Evolutionary conservation across 345 rosid species (phyloP).

Genomic region (Capsella bursapastoris): DNA sequence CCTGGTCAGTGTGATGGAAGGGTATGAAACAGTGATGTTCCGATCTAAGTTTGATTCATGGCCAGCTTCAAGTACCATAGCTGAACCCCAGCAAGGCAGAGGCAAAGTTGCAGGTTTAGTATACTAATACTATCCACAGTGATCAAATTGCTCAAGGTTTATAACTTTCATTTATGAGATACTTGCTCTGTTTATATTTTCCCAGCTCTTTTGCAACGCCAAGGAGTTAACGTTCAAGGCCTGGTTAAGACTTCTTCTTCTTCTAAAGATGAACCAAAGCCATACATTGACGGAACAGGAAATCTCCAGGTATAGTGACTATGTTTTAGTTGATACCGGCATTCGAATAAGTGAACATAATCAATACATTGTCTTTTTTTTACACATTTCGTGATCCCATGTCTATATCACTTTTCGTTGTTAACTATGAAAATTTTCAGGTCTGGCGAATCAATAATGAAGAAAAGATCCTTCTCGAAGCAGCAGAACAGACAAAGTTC

Average conservation of each 20-base stretch:
- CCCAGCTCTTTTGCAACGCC: slow-evolving; percentile 82
- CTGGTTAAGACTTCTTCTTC: slow-evolving; percentile 74
- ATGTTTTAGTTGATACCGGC: slow-evolving; percentile 19
- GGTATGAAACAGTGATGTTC: slow-evolving; percentile 93
- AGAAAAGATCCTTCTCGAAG: slow-evolving; percentile 76
- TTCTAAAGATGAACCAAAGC: slow-evolving; percentile 79
- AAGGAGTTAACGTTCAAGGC: slow-evolving; percentile 94
- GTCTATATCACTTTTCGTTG: neutral
- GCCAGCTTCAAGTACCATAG: slow-evolving; percentile 65
- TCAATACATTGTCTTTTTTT: neutral
- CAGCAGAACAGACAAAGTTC: slow-evolving; percentile 84
- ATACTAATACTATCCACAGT: slow-evolving; percentile 1
- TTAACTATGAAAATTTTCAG: slow-evolving; percentile 47
- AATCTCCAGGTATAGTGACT: slow-evolving; percentile 69
- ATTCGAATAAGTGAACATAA: slow-evolving; percentile 11
- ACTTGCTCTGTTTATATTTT: slow-evolving; percentile 22
- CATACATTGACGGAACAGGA: slow-evolving; percentile 93
- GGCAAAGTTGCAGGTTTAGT: slow-evolving; percentile 97
- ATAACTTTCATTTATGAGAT: slow-evolving; percentile 22
- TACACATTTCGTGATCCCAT: neutral
- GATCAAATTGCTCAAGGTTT: slow-evolving; percentile 2
- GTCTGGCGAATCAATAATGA: slow-evolving; percentile 84
- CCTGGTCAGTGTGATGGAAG: slow-evolving; percentile 88
- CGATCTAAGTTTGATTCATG: slow-evolving; percentile 89
- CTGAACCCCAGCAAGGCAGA: slow-evolving; percentile 93